A percentile compares a stretch with the other conserved stretches of the same genome.
phyloP scores from a whole-genome alignment of 257 asterid species.

The Anisodus acutangulus region DNA sequence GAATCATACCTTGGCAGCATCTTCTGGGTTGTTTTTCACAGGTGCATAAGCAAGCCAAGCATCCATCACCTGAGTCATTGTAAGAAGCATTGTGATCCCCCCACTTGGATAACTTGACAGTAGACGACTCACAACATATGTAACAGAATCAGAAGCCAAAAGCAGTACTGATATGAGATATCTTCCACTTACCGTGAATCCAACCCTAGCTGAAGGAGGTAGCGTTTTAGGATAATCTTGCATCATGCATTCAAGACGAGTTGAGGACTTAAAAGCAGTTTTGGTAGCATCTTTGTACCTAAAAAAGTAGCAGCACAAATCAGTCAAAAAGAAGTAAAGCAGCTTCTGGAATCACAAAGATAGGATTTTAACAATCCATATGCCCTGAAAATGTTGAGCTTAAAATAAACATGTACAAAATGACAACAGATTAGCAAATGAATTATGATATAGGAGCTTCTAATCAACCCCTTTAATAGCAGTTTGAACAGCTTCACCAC shows the following conservation, averaged over 20 bases:
- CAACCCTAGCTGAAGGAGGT: constrained; percentile 95
- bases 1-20: constrained; percentile 89
- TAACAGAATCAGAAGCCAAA: constrained; percentile 22
- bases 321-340: constrained; percentile 12
- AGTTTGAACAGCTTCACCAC: background rate
- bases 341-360: background rate
- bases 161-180: background rate
- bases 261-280: constrained; percentile 90
- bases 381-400: background rate
- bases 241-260: constrained; percentile 99
- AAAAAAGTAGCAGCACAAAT: constrained; percentile 35
- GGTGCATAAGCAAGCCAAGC: constrained; percentile 98
- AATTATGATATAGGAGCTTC: background rate
- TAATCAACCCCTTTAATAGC: background rate
- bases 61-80: constrained; percentile 71
- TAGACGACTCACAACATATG: constrained; percentile 30
- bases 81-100: background rate
- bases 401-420: background rate
- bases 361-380: background rate
- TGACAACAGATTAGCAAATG: background rate
- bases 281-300: constrained; percentile 94
- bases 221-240: constrained; percentile 98
- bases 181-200: constrained; percentile 82
- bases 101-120: background rate
- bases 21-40: constrained; percentile 98